phyloP scores from a whole-genome alignment of 164 flowering plant genomes.

The Stephania japonica region DNA sequence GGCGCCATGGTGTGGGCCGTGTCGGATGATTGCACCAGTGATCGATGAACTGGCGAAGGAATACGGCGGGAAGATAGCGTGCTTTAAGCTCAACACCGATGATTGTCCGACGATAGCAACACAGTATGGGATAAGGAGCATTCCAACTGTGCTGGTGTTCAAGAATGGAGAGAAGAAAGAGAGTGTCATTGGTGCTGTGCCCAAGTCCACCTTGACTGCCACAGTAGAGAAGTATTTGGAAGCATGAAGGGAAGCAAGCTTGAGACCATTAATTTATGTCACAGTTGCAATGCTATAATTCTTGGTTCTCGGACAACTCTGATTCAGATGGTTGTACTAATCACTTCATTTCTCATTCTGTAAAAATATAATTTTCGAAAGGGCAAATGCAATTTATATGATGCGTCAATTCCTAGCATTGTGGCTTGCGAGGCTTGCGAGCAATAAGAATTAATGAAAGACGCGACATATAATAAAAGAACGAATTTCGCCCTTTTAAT shows the following conservation, averaged over 20 bases:
- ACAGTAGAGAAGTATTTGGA: constrained; percentile 62
- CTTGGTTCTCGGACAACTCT: no score
- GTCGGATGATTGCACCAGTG: constrained; percentile 67
- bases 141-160: constrained; percentile 73
- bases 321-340: no score
- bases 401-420: no score
- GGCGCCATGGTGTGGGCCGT: constrained; percentile 99
- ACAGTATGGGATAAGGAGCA: constrained; percentile 61
- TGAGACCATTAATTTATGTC: no score
- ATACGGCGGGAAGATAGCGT: constrained; percentile 51
- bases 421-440: no score
- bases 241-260: background rate
- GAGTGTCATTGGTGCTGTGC: constrained; percentile 75
- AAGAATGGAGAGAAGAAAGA: constrained; percentile 82
- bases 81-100: constrained; percentile 76
- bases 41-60: constrained; percentile 65
- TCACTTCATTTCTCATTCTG: no score
- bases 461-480: no score
- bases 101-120: constrained; percentile 56
- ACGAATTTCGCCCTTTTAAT: no score
- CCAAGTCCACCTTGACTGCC: constrained; percentile 51
- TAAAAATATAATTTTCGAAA: no score
- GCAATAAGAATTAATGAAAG: no score
- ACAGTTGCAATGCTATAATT: no score
- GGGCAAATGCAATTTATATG: no score